Base-by-base conservation (phyloP, 164 flowering plant species). In the Annona squamosa region DNA sequence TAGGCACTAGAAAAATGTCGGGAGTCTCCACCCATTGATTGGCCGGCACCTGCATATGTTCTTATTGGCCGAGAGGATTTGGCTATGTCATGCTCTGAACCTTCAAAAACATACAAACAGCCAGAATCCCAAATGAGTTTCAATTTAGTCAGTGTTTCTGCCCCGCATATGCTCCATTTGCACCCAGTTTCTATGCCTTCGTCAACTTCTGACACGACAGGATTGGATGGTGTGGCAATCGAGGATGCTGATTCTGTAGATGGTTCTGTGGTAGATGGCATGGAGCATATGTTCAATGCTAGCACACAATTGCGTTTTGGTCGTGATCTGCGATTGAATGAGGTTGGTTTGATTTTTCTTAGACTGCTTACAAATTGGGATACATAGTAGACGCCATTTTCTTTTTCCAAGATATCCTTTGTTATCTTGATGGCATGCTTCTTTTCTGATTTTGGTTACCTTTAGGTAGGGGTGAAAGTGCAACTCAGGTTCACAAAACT, bases 41-140 rank as follows among this genome's bases (percentile, higher is more conserved):
- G 99, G 99, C 95, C 99, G 64, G 88, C 91, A 52, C 86, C 95
- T 82, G 99, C 98, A 18, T 96, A 96, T 86, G 86, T 86, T 77
- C 94, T 96, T 81, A 90, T 96, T 85, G 98, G 99, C 66, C 86
- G 99, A 56, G 94, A 96, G 83, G 99, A 96, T 81, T 76, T 96
- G 82, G 95, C 99, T 75, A 77, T 87, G 78, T 85, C 88, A 26
- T 72, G 85, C 79, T 79, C 80, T 42, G 83, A 83, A 61, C 76
- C 81, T 46, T 77, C 83, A 3, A 78, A 79, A 77, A 88, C 87
- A 81, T 79, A 77, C 63, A 84, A 78, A 75, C 89, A 87, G 70
- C 74, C 75, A 67, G 86, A 81, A 71, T 79, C 84, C 26, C 85
- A 77, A 71, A 75, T 73, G 26, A 81, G 80, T 70, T 63, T 75